phyloP scores from a whole-genome alignment of 495 filamentous ascomycete genomes.

The Neurospora sp. region DNA sequence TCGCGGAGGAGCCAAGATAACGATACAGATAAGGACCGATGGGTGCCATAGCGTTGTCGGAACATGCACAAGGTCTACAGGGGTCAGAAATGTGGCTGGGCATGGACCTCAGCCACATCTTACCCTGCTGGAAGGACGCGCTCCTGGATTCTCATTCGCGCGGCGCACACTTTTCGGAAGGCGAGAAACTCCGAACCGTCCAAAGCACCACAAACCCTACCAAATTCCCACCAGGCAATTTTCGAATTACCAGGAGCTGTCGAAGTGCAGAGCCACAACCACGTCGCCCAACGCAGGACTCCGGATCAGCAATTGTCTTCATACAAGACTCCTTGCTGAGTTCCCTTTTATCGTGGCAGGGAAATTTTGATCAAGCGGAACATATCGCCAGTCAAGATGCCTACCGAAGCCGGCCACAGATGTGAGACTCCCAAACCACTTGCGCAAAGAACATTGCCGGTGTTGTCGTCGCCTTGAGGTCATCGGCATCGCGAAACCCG shows the following conservation, averaged over 20 bases:
- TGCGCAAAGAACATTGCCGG: conserved; percentile 1
- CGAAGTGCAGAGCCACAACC: conserved; percentile 28
- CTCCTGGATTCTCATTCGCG: background rate
- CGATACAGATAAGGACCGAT: background rate
- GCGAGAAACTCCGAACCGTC: conserved; percentile 19
- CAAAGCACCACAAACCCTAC: conserved; percentile 19
- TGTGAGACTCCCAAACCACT: conserved; percentile 47
- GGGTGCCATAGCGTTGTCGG: background rate
- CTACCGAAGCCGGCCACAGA: conserved; percentile 75
- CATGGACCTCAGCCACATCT: background rate
- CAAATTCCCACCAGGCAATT: conserved; percentile 24
- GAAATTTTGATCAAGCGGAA: conserved; percentile 27
- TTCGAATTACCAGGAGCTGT: conserved; percentile 23
- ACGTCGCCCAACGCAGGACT: conserved; percentile 28
- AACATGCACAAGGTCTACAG: background rate
- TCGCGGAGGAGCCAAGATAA: background rate
- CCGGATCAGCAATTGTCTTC: conserved; percentile 25
- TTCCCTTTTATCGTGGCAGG: conserved; percentile 20
- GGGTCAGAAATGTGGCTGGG: background rate
- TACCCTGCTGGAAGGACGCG: background rate
- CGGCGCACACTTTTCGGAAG: background rate
- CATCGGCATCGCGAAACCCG: conserved; percentile 1
- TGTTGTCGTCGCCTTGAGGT: conserved; percentile 1
- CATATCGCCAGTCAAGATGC: conserved; percentile 54
- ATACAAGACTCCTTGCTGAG: conserved; percentile 25